Base-by-base conservation (phyloP, 139 green algal species). In the Tetratostichococcus sp. region DNA sequence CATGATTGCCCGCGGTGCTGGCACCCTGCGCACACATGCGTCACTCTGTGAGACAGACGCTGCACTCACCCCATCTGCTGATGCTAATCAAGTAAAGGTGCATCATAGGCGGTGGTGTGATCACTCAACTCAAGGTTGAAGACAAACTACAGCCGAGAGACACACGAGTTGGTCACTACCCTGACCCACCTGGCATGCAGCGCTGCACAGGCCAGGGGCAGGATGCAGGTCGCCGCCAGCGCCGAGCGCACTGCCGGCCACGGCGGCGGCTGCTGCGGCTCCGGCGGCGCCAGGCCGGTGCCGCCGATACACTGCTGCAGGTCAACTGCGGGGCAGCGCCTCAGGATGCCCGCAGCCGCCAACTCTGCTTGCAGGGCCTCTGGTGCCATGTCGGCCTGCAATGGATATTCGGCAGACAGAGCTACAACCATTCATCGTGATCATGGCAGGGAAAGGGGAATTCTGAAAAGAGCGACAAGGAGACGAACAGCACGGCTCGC, bases 321-420 rank as follows among this genome's bases (percentile, higher is more conserved):
- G 22, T 79, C 80, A 32, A 75, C 59, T n/a, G 82, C 57, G 0
- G 84, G 84, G 70, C 73, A 85, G 23, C 74, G 71, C 77, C 82
- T 72, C 65, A 96, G 72, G 71, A 97, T 89, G 71, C 86, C 86
- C 30, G 90, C 87, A 30, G 67, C 76, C 1, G 92, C 91, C 43
- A 98, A 88, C 91, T 97, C 92, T 35, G 88, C 86, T 75, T 92
- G 97, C 31, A 98, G 84, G 1, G 83, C 90, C 80, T 97, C 93
- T 30, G 96, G 85, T 69, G 76, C 92, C 67, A 93, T 86, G 72
- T 97, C 93, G 1, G 86, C 89, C 84, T 89, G 79, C 59, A 79
- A 11, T 6, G 8, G 39, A 6, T 6, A 50, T 50, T n/a, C n/a
- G n/a, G n/a, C n/a, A n/a, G n/a, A n/a, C n/a, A n/a, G n/a, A n/a